Evolutionary conservation across 805 yeast species (phyloP).

Genomic region (Pichia phayaonensis): DNA sequence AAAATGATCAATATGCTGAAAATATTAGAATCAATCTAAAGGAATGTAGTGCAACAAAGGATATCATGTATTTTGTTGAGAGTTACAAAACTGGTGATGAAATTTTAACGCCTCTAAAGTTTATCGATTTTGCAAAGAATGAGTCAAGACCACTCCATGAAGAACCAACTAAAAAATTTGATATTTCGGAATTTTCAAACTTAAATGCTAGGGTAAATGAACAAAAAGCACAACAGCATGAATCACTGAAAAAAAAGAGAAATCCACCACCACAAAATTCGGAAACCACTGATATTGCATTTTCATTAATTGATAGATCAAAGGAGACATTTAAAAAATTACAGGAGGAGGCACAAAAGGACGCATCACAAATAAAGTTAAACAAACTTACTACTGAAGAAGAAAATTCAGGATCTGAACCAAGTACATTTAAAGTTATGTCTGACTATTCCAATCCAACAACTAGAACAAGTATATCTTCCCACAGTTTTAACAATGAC

Average conservation of each 20-base stretch:
- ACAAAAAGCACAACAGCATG: neutral
- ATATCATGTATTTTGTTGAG: constrained; percentile 46
- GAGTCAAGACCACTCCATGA: constrained; percentile 7
- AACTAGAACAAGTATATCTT: constrained; percentile 22
- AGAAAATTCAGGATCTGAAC: constrained; percentile 18
- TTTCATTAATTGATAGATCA: constrained; percentile 23
- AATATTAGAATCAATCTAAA: constrained; percentile 60
- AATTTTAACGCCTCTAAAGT: constrained; percentile 51
- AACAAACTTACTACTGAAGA: neutral
- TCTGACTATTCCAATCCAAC: constrained; percentile 28
- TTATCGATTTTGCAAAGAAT: constrained; percentile 47
- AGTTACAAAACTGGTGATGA: constrained; percentile 58
- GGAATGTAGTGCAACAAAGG: constrained; percentile 54
- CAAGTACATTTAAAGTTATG: constrained; percentile 22
- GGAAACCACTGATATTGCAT: constrained; percentile 19
- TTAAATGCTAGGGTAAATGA: constrained; percentile 3
- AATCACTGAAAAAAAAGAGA: constrained; percentile 7
- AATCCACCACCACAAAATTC: constrained; percentile 26
- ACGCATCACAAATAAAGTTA: constrained; percentile 13
- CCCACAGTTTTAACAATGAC: constrained; percentile 4
- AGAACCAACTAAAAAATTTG: constrained; percentile 7
- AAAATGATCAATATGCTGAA: constrained; percentile 73
- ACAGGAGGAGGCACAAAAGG: constrained; percentile 22
- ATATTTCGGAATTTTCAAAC: constrained; percentile 15
- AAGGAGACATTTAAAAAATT: constrained; percentile 25